Conservation (phyloP, 495 filamentous ascomycete genomes). For the Talaromyces proteolyticus region DNA sequence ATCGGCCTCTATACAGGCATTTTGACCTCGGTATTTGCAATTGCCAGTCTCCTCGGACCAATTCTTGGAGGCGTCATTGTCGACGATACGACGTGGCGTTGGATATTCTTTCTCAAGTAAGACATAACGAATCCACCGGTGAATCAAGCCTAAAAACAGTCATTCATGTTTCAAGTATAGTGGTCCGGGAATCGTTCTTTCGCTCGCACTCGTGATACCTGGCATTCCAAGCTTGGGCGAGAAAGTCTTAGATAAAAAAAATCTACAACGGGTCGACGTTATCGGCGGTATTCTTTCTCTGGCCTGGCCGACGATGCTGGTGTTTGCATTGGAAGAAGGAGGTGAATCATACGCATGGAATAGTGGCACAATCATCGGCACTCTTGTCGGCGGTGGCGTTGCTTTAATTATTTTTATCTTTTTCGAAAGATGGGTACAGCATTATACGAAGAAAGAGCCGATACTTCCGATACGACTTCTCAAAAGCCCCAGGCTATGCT, state of each 20-base stretch:
- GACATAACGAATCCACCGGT: not conserved
- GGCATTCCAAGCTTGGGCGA: not conserved
- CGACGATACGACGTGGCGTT: slow-evolving; percentile 33
- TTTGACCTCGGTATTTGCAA: slow-evolving; percentile 21
- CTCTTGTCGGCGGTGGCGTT: slow-evolving; percentile 26
- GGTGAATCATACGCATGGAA: slow-evolving; percentile 39
- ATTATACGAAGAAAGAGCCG: slow-evolving; percentile 20
- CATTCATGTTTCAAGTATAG: not conserved
- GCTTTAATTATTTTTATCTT: slow-evolving; percentile 29
- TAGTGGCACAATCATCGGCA: slow-evolving; percentile 35
- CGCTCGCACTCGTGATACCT: not conserved
- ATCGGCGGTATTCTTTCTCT: slow-evolving; percentile 50
- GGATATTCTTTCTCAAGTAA: slow-evolving; percentile 8
- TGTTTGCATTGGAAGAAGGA: slow-evolving; percentile 54
- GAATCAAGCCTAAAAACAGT: not conserved
- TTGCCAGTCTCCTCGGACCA: slow-evolving; percentile 23
- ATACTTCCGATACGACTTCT: slow-evolving; percentile 32
- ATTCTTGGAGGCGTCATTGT: slow-evolving; percentile 36
- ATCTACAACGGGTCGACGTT: slow-evolving; percentile 42
- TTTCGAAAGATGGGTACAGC: slow-evolving; percentile 30
- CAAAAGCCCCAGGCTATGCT: slow-evolving; percentile 8
- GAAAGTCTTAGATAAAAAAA: not conserved
- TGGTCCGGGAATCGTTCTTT: not conserved
- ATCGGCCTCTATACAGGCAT: slow-evolving; percentile 34
- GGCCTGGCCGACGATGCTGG: slow-evolving; percentile 46